Evolutionary conservation across 2,329 filamentous ascomycete species (phyloP), one percentile per base, ranked within the genome.

Genomic region (Myrmaecium sp.): DNA sequence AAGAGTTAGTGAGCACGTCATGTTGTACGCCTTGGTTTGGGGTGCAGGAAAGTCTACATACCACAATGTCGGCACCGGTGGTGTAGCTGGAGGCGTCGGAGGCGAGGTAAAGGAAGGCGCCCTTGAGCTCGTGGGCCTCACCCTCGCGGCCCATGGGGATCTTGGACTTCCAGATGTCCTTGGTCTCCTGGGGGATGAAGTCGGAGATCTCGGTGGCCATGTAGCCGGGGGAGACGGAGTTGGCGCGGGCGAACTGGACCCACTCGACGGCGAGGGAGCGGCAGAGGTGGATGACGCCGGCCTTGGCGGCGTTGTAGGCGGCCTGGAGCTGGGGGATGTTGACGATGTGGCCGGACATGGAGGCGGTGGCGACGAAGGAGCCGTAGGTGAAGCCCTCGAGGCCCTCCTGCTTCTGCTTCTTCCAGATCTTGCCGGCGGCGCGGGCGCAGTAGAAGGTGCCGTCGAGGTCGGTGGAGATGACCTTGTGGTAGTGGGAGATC

Each of bases 361-460:
- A 68, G n/a, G 70, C 61, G 20, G 72, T 77, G 48, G 74, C 69
- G 51, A 77, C 59, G 46, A 76, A 64, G 33, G 62, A 68, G 26
- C 72, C 72, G 24, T 22, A 24, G 17, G 9, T 23, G 31, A 26
- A 32, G 25, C 31, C 29, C 25, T 33, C 25, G 25, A 33, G 26
- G 25, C 31, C 31, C 29, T 30, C 25, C 20, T 27, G 20, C 16
- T 26, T 22, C 31, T 33, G 31, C 14, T 25, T 27, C 21, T 29
- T 29, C 31, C 31, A 33, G 31, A 33, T 28, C 28, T 33, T 22
- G 7, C 83, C 84, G n/a, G 81, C 79, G 12, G 81, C 81, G 58
- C 86, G 80, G 14, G 82, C 81, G 35, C 81, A 91, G 62, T 79
- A 86, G 54, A 77, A 82, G 20, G 75, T 75, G 8, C 83, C 84